phyloP scores from a whole-genome alignment of 176 grass and related monocot species.

The Rhynchospora tenuis region DNA sequence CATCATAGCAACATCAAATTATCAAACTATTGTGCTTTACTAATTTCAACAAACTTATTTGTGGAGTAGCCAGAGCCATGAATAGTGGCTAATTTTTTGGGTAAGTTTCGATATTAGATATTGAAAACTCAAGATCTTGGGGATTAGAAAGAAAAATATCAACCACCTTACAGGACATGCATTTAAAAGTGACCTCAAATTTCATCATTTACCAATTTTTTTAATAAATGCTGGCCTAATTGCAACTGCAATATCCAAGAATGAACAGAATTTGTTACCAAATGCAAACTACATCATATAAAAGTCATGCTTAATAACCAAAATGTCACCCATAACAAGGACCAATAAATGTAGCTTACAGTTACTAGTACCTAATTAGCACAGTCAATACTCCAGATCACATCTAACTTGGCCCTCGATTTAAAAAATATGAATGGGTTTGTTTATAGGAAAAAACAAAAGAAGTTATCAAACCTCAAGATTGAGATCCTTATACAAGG shows the following conservation, averaged over 20 bases:
- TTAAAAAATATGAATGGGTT: background rate
- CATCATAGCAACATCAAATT: too few relatives aligned
- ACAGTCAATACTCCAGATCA: background rate
- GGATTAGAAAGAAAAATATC: background rate
- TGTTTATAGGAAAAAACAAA: background rate
- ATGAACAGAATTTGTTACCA: background rate
- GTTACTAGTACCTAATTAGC: background rate
- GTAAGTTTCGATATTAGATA: background rate
- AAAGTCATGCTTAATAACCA: background rate
- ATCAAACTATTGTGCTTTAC: background rate
- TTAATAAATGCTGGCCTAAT: too few relatives aligned
- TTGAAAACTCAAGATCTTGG: background rate
- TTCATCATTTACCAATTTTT: too few relatives aligned
- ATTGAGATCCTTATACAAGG: constrained; percentile 75
- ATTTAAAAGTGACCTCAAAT: background rate
- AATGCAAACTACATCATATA: background rate
- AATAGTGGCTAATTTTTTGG: background rate
- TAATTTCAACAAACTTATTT: constrained; percentile 13
- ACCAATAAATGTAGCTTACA: background rate
- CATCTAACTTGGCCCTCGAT: background rate
- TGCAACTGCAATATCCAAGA: background rate
- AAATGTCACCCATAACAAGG: background rate
- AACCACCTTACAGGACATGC: background rate
- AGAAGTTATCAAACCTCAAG: constrained; percentile 60
- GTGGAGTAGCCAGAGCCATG: background rate